These are phyloP conservation scores for Tilletia indica DNA, from an alignment of 1,284 basidiomycete genomes.

Conservation along the genomic window DNA sequence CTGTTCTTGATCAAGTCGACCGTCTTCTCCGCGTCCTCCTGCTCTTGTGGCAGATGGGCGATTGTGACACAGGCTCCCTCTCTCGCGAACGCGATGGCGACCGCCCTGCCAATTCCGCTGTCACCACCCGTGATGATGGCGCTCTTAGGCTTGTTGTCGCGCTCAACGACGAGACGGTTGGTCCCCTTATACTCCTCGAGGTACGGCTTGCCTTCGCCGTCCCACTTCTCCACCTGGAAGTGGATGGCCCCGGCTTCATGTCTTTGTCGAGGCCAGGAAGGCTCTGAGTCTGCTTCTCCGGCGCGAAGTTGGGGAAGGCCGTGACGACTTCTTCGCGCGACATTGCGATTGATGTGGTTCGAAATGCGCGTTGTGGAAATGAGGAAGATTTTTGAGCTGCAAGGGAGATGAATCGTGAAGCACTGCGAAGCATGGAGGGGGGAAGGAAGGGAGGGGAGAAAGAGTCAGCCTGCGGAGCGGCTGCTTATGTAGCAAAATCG, in stretches of 20 bases:
- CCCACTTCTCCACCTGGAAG: slow-evolving; percentile 64
- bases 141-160: slow-evolving; percentile 57
- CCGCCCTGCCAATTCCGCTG: slow-evolving; percentile 66
- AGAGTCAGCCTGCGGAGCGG: no score
- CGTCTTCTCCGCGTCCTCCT: slow-evolving; percentile 59
- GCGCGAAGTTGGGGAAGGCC: slow-evolving; percentile 45
- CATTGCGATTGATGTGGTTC: not conserved
- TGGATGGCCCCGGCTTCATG: slow-evolving; percentile 61
- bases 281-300: slow-evolving; percentile 23
- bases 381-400: no score
- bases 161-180: slow-evolving; percentile 60
- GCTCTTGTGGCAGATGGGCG: slow-evolving; percentile 65
- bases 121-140: slow-evolving; percentile 65
- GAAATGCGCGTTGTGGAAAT: no score
- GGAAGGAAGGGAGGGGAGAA: no score
- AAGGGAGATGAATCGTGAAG: no score
- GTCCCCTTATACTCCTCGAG: slow-evolving; percentile 62
- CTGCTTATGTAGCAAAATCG: no score
- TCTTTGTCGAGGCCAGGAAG: slow-evolving; percentile 39
- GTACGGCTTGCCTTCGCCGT: slow-evolving; percentile 65
- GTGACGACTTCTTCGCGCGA: slow-evolving; percentile 32
- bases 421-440: no score
- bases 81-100: slow-evolving; percentile 66
- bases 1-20: slow-evolving; percentile 30
- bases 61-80: slow-evolving; percentile 69